These are phyloP conservation scores for Chytridium lagenaria DNA, from an alignment of 371 early-diverging fungal genomes.

Conservation along the genomic window DNA sequence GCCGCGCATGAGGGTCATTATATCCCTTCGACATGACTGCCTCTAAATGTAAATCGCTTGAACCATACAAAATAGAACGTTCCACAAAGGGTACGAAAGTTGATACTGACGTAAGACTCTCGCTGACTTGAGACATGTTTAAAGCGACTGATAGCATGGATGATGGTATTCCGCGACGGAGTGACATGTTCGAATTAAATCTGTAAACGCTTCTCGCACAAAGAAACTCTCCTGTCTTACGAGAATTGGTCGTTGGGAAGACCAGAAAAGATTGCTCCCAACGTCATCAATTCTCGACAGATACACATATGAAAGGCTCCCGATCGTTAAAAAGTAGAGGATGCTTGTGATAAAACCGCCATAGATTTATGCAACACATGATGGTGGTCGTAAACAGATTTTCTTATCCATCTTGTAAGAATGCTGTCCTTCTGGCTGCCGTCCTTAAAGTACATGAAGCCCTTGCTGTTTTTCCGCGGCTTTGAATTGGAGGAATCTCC, in stretches of 20 bases:
- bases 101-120: neutral
- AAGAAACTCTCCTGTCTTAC: constrained; percentile 8
- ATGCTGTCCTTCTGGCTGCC: too few species aligned
- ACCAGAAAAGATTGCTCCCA: constrained; percentile 22
- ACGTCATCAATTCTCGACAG: neutral
- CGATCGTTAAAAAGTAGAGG: constrained; percentile 28
- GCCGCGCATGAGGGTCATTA: constrained; percentile 2
- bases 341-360: constrained; percentile 11
- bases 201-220: neutral
- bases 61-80: neutral
- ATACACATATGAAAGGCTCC: constrained; percentile 10
- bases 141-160: neutral
- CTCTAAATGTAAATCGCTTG: neutral
- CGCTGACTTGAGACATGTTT: neutral
- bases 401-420: neutral
- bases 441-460: too few species aligned
- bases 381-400: constrained; percentile 19
- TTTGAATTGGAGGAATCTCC: too few species aligned
- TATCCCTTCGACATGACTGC: neutral
- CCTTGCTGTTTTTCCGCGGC: too few species aligned
- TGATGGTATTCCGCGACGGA: neutral
- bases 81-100: neutral
- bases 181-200: neutral
- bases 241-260: constrained; percentile 22
- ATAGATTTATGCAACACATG: constrained; percentile 24